Evolutionary conservation across 768 basidiomycete species (phyloP), one percentile per base, ranked within the genome.

Genomic region (Kwoniella mangroviensis): DNA sequence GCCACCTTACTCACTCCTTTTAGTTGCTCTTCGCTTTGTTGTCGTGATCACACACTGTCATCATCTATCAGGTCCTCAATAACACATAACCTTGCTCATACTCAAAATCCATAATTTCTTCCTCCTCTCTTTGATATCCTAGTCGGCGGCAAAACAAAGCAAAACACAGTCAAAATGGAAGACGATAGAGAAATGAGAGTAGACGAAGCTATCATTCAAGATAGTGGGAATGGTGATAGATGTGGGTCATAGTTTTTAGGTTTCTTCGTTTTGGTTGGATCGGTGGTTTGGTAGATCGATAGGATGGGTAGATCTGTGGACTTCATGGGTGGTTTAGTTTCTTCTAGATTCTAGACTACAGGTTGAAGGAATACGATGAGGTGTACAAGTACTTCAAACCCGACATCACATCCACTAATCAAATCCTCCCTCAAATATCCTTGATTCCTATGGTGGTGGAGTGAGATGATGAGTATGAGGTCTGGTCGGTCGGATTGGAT

Each of bases 151-250:
- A 49, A 49, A 49, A 15, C 42, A 49, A 9, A 49, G 12, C n/a
- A n/a, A n/a, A n/a, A 49, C 45, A 49, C 49, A 64, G 40, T 24
- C 71, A 80, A 63, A 7, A 80, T 80, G 79, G 79, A 80, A 70
- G 79, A 80, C 77, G 79, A 80, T 58, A 56, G 77, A 72, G 79
- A 80, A 68, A 78, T 78, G 75, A 69, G 79, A 59, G 77, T 72
- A 42, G 79, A 71, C 60, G 79, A 80, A 59, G 73, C 76, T 56
- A 63, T 66, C 70, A 78, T 78, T 59, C 72, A 63, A 17, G 75
- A 76, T 26, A 70, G 64, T 53, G 63, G 73, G 40, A 62, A 71
- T 58, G 73, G 71, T 49, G 73, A 76, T 66, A 66, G 75, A 71
- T 49, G 72, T 71, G 65, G 67, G 68, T 75, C 42, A 55, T 59